These are phyloP conservation scores for Escallonia herrerae DNA, from an alignment of 129 eudicot species.

Conservation along the genomic window DNA sequence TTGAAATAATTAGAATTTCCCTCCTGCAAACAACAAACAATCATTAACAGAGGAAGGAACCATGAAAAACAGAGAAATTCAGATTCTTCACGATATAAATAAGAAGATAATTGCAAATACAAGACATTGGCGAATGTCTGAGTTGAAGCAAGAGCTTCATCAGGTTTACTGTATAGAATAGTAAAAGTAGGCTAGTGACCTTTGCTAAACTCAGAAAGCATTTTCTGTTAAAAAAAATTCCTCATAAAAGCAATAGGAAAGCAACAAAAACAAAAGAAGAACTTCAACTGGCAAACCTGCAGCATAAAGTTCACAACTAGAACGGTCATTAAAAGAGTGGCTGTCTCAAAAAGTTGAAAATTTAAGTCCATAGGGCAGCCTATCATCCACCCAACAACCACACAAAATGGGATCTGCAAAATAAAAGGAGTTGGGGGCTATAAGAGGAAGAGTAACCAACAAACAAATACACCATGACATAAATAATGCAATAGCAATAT, in stretches of 20 bases:
- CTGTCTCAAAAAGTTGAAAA: conserved; percentile 81
- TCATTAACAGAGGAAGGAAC: neutral
- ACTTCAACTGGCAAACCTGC: conserved; percentile 39
- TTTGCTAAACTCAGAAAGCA: too few species aligned
- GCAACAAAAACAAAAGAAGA: neutral
- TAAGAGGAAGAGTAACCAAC: neutral
- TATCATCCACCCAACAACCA: conserved; percentile 77
- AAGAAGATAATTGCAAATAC: too few species aligned
- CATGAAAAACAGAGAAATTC: neutral
- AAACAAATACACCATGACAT: neutral
- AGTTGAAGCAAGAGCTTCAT: too few species aligned
- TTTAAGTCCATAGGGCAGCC: conserved; percentile 79
- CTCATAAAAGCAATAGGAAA: too few species aligned
- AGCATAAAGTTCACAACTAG: conserved; percentile 85
- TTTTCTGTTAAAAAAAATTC: too few species aligned
- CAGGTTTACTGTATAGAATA: too few species aligned
- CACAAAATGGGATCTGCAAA: conserved; percentile 86
- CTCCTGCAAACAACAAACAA: conserved; percentile 26
- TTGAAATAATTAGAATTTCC: conserved; percentile 53
- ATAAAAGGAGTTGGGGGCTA: neutral
- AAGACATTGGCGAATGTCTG: too few species aligned
- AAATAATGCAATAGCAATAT: too few species aligned
- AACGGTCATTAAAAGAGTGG: conserved; percentile 75
- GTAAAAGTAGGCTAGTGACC: too few species aligned
- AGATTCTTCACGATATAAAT: neutral